Evolutionary conservation across 768 basidiomycete species (phyloP), one percentile per base, ranked within the genome.

Genomic region (Termitomyces sp.): DNA sequence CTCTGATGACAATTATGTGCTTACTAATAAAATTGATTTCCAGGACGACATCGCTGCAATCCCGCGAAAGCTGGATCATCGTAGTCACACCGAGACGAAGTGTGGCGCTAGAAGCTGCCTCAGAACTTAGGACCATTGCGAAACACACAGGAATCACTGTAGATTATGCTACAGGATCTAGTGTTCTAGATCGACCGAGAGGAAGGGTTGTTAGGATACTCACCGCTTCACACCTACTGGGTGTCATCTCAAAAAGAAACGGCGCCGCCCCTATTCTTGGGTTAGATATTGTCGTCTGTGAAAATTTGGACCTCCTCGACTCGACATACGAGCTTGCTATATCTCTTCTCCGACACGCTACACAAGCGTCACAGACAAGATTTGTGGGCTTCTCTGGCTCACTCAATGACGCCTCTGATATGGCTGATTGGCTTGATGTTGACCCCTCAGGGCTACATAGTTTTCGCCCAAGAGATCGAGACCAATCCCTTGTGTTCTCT

Each of bases 341-440:
- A n/a, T 82, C 93, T 2, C 72, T 88, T 7, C 75, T 92, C 7
- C 79, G 86, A 19, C 79, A 84, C 43, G 77, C 82, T 11, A 83
- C 84, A 5, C 84, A 87, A 62, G 71, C 77, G 2, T 73, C 71
- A 19, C 77, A 82, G 0, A 83, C 84, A 5, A 84, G 97, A 24
- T 83, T 84, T 60, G 77, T 98, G 42, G 94, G 91, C 2, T 68
- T 94, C 17, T 81, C 88, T 4, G 77, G 77, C 30, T 91, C 94
- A 0, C 77, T 98, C 26, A 82, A 85, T 59, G 93, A 99, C 63
- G 81, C 91, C 2, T 70, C 78, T 5, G 88, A 90, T 62, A 71
- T 98, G 17, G 93, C 90, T 4, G 73, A 80, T 9, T 99, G 95
- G 96, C 73, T 99, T 15, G 76, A 81, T 51, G 85, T 91, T 45